Evolutionary conservation across 192 early-diverging fungal genomes (phyloP).

Genomic region (Coemansia asiatica): DNA sequence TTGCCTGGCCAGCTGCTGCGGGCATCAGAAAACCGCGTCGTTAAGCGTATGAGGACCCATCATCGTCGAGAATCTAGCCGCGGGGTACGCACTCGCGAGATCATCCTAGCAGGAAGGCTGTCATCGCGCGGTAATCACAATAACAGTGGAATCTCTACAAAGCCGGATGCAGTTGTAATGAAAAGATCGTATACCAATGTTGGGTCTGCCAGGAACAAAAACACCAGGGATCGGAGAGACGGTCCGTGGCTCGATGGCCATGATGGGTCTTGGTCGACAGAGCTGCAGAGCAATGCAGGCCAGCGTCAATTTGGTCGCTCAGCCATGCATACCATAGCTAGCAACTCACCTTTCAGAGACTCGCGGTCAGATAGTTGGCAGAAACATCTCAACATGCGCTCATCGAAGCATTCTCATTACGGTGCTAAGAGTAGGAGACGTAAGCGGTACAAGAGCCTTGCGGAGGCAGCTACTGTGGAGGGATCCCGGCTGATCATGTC

Average conservation of each 20-base stretch:
- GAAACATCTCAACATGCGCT: background rate
- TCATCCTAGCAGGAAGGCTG: constrained; percentile 20
- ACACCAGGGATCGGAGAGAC: background rate
- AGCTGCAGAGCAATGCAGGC: background rate
- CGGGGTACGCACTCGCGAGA: constrained; percentile 34
- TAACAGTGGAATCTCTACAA: background rate
- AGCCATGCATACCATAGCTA: background rate
- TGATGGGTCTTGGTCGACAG: background rate
- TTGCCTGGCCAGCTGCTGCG: background rate
- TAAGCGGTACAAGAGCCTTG: constrained; percentile 46
- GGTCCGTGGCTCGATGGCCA: background rate
- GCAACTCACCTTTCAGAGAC: background rate
- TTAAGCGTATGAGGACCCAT: constrained; percentile 2
- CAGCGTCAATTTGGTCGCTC: background rate
- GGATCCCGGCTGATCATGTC: constrained; percentile 47
- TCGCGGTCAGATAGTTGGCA: background rate
- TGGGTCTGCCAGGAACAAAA: background rate
- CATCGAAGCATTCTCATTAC: background rate
- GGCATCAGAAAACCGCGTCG: background rate
- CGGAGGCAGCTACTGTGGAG: constrained; percentile 38
- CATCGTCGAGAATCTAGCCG: constrained; percentile 35
- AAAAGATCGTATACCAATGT: background rate
- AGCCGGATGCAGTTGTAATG: background rate
- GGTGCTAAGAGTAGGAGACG: constrained; percentile 4
- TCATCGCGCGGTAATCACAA: background rate